Evolutionary conservation across 2,329 filamentous ascomycete genomes (phyloP).

Genomic region (Aspergillus glaucus): DNA sequence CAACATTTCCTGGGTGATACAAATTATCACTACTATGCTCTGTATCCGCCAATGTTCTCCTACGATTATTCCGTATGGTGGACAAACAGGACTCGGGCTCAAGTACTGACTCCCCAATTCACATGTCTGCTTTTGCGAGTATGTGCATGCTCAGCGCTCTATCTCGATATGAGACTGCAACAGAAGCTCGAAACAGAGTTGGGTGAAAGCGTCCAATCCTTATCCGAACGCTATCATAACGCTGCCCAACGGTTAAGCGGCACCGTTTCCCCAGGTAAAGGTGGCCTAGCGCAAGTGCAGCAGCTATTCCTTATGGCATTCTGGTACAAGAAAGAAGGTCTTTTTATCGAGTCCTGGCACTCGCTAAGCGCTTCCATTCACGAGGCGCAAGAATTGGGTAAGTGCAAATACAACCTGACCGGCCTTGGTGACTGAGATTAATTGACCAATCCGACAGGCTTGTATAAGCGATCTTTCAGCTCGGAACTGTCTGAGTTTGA

Average conservation of each 20-base stretch:
- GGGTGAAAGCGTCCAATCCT: conserved; percentile 30
- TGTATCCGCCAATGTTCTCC: conserved; percentile 43
- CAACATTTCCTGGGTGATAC: conserved; percentile 42
- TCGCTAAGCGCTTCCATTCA: conserved; percentile 39
- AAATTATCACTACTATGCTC: conserved; percentile 43
- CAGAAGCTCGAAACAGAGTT: conserved; percentile 43
- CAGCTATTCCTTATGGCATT: conserved; percentile 44
- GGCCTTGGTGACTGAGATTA: background rate
- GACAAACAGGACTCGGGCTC: conserved; percentile 29
- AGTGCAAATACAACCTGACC: background rate
- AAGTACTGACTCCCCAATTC: conserved; percentile 36
- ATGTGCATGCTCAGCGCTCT: conserved; percentile 43
- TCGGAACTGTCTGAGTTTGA: conserved; percentile 40
- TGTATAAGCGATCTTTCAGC: conserved; percentile 34
- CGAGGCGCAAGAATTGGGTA: conserved; percentile 46
- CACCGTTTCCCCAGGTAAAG: conserved; percentile 39
- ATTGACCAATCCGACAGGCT: conserved; percentile 5
- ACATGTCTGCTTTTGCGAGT: conserved; percentile 44
- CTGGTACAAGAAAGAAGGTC: conserved; percentile 44
- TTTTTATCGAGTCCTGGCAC: conserved; percentile 47
- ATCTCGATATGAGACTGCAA: conserved; percentile 31
- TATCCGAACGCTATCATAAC: conserved; percentile 38
- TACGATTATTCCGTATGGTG: conserved; percentile 44
- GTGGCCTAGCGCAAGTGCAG: conserved; percentile 43
- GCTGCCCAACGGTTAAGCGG: conserved; percentile 40